Evolutionary conservation across 2,329 filamentous ascomycete genomes (phyloP).

Genomic region (Colletotrichum scovillei): DNA sequence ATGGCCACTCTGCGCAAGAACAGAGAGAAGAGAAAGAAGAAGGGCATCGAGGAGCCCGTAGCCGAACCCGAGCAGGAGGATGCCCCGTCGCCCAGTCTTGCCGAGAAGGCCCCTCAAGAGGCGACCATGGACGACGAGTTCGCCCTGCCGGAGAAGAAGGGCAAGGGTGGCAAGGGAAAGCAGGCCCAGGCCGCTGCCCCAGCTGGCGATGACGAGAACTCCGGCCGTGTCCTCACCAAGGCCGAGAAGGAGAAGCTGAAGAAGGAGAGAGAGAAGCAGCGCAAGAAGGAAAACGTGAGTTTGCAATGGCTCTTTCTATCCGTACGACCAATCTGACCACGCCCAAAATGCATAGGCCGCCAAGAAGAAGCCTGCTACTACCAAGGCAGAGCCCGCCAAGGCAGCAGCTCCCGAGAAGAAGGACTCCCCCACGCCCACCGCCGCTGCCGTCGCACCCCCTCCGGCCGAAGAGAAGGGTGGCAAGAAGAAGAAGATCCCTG

Average conservation of each 20-base stretch:
- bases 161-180: conserved; percentile 66
- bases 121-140: conserved; percentile 89
- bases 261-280: conserved; percentile 98
- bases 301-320: neutral
- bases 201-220: conserved; percentile 62
- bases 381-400: conserved; percentile 65
- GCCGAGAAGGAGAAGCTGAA: conserved; percentile 98
- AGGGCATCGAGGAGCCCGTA: conserved; percentile 78
- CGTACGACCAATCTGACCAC: neutral
- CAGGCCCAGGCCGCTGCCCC: conserved; percentile 55
- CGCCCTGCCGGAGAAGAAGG: conserved; percentile 81
- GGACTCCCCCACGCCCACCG: conserved; percentile 50
- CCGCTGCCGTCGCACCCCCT: conserved; percentile 48
- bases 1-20: conserved; percentile 86
- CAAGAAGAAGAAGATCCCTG: conserved; percentile 91
- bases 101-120: conserved; percentile 81
- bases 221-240: conserved; percentile 85
- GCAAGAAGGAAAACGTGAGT: conserved; percentile 94
- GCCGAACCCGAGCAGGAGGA: conserved; percentile 65
- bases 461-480: conserved; percentile 62
- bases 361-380: conserved; percentile 76
- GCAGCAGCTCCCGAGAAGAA: conserved; percentile 60
- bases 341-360: conserved; percentile 67
- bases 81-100: conserved; percentile 59
- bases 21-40: conserved; percentile 90